Base-by-base conservation (phyloP, 768 basidiomycete species). In the Sarcodon sp. region DNA sequence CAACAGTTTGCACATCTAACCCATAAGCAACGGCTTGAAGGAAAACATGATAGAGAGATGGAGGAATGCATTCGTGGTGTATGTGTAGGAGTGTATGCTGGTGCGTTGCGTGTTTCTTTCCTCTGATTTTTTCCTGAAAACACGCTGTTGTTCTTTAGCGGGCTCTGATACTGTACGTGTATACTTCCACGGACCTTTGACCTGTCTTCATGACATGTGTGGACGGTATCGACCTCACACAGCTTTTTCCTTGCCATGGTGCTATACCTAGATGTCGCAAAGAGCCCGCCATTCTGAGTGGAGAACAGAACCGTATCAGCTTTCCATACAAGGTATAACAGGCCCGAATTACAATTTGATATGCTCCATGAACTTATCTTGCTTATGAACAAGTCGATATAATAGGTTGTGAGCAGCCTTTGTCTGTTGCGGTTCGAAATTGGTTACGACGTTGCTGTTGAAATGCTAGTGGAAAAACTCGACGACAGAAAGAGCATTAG, bases 21-120 rank as follows among this genome's bases (percentile, higher is more conserved):
- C 33, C 48, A 36, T 51, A 54, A 3, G 49, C 18, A 4, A 55
- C 32, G 35, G 47, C 56, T 77, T 32, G 71, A 63, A 43, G 61
- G 63, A 3, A 75, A 80, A 49, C 77, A 82, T 49, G 79, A 83
- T 50, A 63, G 70, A 45, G 71, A 77, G 51, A 66, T 85, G 48
- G 83, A 80, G 58, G 82, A 80, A 77, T 75, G 79, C 37, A 68
- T 61, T 16, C 48, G 53, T n/a, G 58, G 61, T 8, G 38, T 61
- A 27, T 55, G 57, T 15, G 46, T 52, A 16, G 54, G 56, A 52
- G 11, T 27, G 4, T 27, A 27, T 27, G 21, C 21, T 27, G 21
- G 21, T 27, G 21, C 4, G 21, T 27, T 27, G 21, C 21, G 21
- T 27, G 21, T 27, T 46, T 27, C 21, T 27, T 27, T 27, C 21